A percentile compares a stretch with the other conserved stretches of the same genome.
Evolutionary conservation across 805 yeast species (phyloP).

Genomic region (Suhomyces kilbournensis): DNA sequence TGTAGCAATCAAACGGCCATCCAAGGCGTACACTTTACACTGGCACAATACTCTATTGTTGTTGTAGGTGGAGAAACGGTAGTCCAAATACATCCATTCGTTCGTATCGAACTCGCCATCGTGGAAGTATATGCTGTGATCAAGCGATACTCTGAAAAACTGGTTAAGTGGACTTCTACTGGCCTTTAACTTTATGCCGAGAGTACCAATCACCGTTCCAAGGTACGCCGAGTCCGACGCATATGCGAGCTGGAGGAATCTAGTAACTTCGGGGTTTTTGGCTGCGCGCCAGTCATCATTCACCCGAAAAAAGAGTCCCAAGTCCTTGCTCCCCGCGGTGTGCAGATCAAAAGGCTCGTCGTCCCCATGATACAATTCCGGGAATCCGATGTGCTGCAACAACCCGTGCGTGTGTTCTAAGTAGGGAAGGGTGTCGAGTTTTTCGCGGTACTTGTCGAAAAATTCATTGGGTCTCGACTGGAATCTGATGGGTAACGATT

Average conservation of each 20-base stretch:
- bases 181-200: slow-evolving; percentile 15
- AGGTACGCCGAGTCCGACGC: slow-evolving; percentile 33
- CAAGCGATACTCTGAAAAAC: slow-evolving; percentile 38
- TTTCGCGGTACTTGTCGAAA: slow-evolving; percentile 10
- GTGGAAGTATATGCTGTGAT: slow-evolving; percentile 35
- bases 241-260: slow-evolving; percentile 20
- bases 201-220: slow-evolving; percentile 23
- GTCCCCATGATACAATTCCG: slow-evolving; percentile 8
- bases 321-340: slow-evolving; percentile 12
- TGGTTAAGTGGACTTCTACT: not conserved
- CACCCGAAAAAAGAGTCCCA: slow-evolving; percentile 31
- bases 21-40: slow-evolving; percentile 23
- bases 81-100: slow-evolving; percentile 35
- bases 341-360: not conserved
- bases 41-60: slow-evolving; percentile 35
- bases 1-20: slow-evolving; percentile 28
- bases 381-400: slow-evolving; percentile 26
- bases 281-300: slow-evolving; percentile 26
- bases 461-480: slow-evolving; percentile 8
- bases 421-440: slow-evolving; percentile 11
- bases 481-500: slow-evolving; percentile 5
- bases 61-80: slow-evolving; percentile 26
- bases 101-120: slow-evolving; percentile 36
- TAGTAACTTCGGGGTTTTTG: slow-evolving; percentile 17
- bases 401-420: slow-evolving; percentile 29